Base-by-base conservation (phyloP, 2,329 filamentous ascomycete genomes). In the Corniculantispora saksenae region DNA sequence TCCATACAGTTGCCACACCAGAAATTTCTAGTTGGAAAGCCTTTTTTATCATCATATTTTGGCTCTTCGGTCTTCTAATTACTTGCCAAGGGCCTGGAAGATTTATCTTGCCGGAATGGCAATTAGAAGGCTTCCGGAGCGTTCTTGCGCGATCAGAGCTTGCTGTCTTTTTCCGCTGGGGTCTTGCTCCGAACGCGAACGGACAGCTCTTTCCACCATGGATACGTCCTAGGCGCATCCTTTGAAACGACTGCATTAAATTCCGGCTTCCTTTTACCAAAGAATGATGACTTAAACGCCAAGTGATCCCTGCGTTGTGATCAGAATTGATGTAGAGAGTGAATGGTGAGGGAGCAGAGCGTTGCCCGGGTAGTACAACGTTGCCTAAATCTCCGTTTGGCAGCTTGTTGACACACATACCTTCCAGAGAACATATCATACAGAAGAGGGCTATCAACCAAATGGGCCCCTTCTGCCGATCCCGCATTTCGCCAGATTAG, bases 401-500 rank as follows among this genome's bases (percentile, higher is more conserved):
- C 8, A 3, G 13, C 3, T 21, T 19, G 45, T 5, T 5, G 45
- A 10, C 13, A n/a, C 8, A 61, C 47, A 21, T 61, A 53, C 58
- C 35, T 27, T 27, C 60, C 60, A 38, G 51, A 50, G 56, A 63
- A 63, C 60, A 63, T 63, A 40, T 66, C 64, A 38, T 66, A 66
- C 1, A 66, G 32, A 6, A 66, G 64, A 13, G 48, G 60, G 51
- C 61, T 64, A 15, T 67, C 66, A 6, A 67, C 45, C 3, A 67
- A 25, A 23, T 66, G 64, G 1, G 66, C 61, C 1, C 43, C 23
- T 19, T 67, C 66, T 2, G 64, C 57, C 2, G 61, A 59, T 2
- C 53, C 57, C 10, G 61, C 51, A 15, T 61, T 64, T 12, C 66
- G 50, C 64, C 64, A 67, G 10, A 67, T 67, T 5, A 67, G 57